Evolutionary conservation across 768 basidiomycete species (phyloP), one percentile per base, ranked within the genome.

Genomic region (Psilocybe cyanescens): DNA sequence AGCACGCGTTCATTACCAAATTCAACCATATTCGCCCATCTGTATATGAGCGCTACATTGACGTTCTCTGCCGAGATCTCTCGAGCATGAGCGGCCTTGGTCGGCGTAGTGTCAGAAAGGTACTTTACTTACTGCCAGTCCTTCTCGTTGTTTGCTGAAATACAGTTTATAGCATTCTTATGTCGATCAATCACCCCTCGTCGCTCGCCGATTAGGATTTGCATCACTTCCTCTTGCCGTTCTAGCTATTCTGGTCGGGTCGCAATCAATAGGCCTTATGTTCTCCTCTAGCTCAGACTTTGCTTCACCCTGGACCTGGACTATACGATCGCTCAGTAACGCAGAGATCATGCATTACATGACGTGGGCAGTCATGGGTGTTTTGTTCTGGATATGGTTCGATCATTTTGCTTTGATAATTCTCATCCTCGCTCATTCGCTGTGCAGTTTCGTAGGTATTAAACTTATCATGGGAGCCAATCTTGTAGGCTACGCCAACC

Each of bases 1-100:
- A 99, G 73, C 97, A 99, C 70, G 97, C 96, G 8, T 99, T 99
- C 77, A 99, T 99, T 68, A 97, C 96, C 54, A 99, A 99, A 74
- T 99, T 99, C 80, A 99, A 99, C 68, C 97, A 99, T 69, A 96
- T 99, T 50, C 88, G 96, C 0, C 94, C 95, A 0, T 91, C 90
- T 0, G 94, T 98, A 2, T 99, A 99, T 67, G 95, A 95, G 64
- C 85, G 97, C 14, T 99, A 94, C 72, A 92, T 90, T 2, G 97
- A 99, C 68, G 94, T 99, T 0, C 82, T 99, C 1, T 99, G 96
- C 70, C 90, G 92, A 41, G 97, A 99, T 72, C 83, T 99, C 14
- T 84, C 95, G 5, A 90, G 90, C 63, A 90, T 86, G 53, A 90
- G 88, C 63, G 85, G 87, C 44, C 81, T 90, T 17, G 87, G 89